phyloP scores from a whole-genome alignment of 805 yeast genomes.

The Komagataella populi region DNA sequence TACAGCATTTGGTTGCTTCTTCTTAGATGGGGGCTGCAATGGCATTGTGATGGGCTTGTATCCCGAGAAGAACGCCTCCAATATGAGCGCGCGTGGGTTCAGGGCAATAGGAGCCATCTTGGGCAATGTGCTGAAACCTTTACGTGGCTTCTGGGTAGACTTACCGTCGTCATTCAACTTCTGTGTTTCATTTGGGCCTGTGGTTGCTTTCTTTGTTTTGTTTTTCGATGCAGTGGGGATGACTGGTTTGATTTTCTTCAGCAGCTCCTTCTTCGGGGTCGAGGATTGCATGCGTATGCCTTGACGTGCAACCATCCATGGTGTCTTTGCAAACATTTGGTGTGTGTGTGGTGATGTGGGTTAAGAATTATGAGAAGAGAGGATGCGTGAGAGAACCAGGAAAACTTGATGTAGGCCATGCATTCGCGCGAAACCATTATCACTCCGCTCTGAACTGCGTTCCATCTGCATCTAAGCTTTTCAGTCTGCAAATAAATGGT shows the following conservation, averaged over 20 bases:
- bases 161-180: neutral
- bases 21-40: conserved; percentile 11
- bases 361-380: neutral
- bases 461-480: neutral
- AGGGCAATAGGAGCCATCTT: conserved; percentile 20
- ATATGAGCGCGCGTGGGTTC: conserved; percentile 17
- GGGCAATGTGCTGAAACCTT: conserved; percentile 19
- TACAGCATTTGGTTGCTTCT: conserved; percentile 11
- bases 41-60: conserved; percentile 21
- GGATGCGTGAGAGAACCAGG: neutral
- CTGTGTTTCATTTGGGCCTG: neutral
- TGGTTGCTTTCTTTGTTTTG: neutral
- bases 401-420: neutral
- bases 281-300: conserved; percentile 1
- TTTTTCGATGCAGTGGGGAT: neutral
- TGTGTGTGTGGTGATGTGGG: neutral
- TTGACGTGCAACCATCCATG: neutral
- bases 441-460: neutral
- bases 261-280: neutral
- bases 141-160: conserved; percentile 6
- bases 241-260: neutral
- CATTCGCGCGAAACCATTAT: neutral
- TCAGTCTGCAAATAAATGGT: neutral
- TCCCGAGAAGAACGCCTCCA: conserved; percentile 21
- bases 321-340: neutral